phyloP scores from a whole-genome alignment of 495 filamentous ascomycete genomes.

The Aspergillus indologenus region DNA sequence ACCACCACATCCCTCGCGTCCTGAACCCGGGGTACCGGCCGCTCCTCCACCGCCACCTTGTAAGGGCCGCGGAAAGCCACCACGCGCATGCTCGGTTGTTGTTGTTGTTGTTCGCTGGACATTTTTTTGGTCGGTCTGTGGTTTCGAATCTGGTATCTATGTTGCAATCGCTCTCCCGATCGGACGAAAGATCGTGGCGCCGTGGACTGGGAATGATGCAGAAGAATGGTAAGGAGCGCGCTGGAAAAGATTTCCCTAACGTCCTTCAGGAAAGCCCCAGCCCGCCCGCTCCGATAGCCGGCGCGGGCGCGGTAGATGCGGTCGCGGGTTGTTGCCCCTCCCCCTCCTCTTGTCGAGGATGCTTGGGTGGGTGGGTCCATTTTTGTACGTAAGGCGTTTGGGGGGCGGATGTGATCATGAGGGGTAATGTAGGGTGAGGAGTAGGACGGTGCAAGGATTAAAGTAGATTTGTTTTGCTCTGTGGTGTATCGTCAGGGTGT shows the following conservation, averaged over 20 bases:
- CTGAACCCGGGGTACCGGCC: conserved; percentile 56
- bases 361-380: neutral
- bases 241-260: neutral
- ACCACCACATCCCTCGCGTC: conserved; percentile 76
- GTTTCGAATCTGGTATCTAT: neutral
- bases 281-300: neutral
- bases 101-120: conserved; percentile 20
- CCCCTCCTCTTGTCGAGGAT: neutral
- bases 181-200: no score
- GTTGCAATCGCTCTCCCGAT: no score
- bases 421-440: neutral
- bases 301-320: no score
- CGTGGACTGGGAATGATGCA: no score
- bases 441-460: neutral
- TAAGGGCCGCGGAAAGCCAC: conserved; percentile 49
- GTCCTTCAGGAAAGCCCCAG: no score
- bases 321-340: neutral
- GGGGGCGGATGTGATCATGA: neutral
- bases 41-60: conserved; percentile 47
- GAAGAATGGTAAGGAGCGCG: neutral
- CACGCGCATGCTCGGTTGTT: conserved; percentile 40
- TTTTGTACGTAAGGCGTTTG: neutral
- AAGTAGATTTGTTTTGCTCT: no score
- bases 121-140: conserved; percentile 3
- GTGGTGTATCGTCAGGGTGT: neutral